A percentile compares a stretch with the other conserved stretches of the same genome.
Evolutionary conservation across 176 grass and related monocot genomes (phyloP).

Genomic region (Oryza brachyantha): DNA sequence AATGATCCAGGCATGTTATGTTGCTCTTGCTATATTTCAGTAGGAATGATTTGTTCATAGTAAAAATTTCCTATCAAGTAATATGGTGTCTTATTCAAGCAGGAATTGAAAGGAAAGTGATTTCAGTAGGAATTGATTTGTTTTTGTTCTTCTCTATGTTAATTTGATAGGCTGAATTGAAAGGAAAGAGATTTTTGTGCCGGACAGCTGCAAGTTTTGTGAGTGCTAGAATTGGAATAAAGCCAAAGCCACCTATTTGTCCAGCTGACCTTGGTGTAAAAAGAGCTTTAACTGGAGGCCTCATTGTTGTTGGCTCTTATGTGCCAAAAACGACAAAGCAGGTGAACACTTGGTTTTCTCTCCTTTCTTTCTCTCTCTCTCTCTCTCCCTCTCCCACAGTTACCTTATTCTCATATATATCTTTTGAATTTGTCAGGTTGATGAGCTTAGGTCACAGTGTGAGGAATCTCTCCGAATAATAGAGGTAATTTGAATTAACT

Average conservation of each 20-base stretch:
- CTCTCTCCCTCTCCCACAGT: background rate
- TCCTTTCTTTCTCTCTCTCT: background rate
- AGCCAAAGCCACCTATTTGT: slow-evolving; percentile 62
- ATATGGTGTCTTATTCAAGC: slow-evolving; percentile 17
- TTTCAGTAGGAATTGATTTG: slow-evolving; percentile 22
- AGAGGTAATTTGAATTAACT: slow-evolving; percentile 61
- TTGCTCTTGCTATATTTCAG: slow-evolving; percentile 1
- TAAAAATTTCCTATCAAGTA: background rate
- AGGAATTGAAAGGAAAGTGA: too few relatives aligned
- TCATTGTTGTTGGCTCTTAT: slow-evolving; percentile 96
- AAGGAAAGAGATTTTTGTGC: slow-evolving; percentile 81
- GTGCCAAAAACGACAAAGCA: slow-evolving; percentile 99
- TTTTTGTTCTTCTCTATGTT: slow-evolving; percentile 29
- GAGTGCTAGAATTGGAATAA: slow-evolving; percentile 88
- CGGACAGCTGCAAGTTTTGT: slow-evolving; percentile 99
- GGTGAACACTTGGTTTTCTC: slow-evolving; percentile 28
- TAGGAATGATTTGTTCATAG: slow-evolving; percentile 23
- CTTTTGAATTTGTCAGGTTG: slow-evolving; percentile 64
- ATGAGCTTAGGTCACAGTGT: slow-evolving; percentile 62
- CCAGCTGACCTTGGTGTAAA: slow-evolving; percentile 79
- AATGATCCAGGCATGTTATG: slow-evolving; percentile 77
- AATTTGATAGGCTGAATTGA: slow-evolving; percentile 71
- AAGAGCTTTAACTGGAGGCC: slow-evolving; percentile 75
- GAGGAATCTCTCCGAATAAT: slow-evolving; percentile 58
- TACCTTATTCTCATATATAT: slow-evolving; percentile 29